phyloP scores from a whole-genome alignment of 805 yeast genomes.

The Kodamaea fukazawae region DNA sequence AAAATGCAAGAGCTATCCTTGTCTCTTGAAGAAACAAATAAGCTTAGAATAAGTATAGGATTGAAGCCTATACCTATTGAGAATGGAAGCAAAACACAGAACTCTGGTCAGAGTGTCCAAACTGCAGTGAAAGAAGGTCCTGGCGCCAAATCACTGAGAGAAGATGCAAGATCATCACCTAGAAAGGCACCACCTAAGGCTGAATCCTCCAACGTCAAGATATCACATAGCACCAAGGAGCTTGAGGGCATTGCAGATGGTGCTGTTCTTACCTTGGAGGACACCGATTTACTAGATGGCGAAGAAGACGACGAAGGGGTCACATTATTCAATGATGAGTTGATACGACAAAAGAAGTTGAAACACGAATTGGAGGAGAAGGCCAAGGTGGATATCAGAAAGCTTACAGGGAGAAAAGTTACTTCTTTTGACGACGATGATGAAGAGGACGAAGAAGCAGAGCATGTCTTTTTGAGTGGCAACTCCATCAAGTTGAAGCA shows the following conservation, averaged over 20 bases:
- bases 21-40: slow-evolving; percentile 38
- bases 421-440: slow-evolving; percentile 16
- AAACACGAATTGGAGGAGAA: slow-evolving; percentile 27
- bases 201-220: slow-evolving; percentile 34
- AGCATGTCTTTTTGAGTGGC: slow-evolving; percentile 7
- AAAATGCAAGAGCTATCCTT: slow-evolving; percentile 6
- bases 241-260: slow-evolving; percentile 37
- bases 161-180: background rate
- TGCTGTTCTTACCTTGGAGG: slow-evolving; percentile 58
- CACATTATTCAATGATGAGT: slow-evolving; percentile 38
- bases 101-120: background rate
- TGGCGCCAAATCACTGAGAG: background rate
- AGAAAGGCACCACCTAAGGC: background rate
- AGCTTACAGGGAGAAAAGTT: slow-evolving; percentile 21
- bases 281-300: slow-evolving; percentile 37
- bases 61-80: slow-evolving; percentile 34
- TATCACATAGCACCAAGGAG: slow-evolving; percentile 47
- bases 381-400: slow-evolving; percentile 21
- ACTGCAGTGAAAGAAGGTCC: background rate
- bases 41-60: slow-evolving; percentile 37
- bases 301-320: slow-evolving; percentile 13
- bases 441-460: slow-evolving; percentile 7
- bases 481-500: slow-evolving; percentile 6
- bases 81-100: background rate
- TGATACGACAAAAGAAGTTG: slow-evolving; percentile 23